Base-by-base conservation (phyloP, 2,329 filamentous ascomycete species). In the Penicillium freii region DNA sequence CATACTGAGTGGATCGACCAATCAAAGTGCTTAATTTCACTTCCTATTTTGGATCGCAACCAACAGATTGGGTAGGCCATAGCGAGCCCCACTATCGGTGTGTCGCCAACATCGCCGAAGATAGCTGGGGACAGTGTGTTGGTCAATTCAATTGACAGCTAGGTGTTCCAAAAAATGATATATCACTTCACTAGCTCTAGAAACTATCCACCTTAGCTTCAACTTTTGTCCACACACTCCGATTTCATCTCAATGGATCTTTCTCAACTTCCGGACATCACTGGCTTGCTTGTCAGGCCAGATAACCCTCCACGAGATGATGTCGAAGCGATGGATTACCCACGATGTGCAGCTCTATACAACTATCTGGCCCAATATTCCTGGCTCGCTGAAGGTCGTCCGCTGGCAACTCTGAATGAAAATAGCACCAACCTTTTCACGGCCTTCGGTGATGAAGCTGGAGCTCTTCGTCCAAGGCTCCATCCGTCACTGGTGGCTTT, bases 321-420 rank as follows among this genome's bases (percentile, higher is more conserved):
- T 60, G 38, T 66, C 13, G 49, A 58, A 46, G 62, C 62, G 3
- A 62, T 72, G 57, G 68, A 71, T 47, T 54, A 69, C 57, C 36
- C 21, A 51, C 65, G 70, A 66, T 72, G 71, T 58, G 68, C 61
- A 19, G 64, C 65, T 59, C 66, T 73, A 29, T 67, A 74, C 54
- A 71, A 74, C 39, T 69, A 71, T 43, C 63, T 74, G 44, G 59
- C 69, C 7, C 59, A 68, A 46, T 66, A 71, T 50, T 54, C 64
- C 54, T 67, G 64, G 61, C 43, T 62, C 39, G 62, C 67, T 34
- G 65, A 70, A 58, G 65, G 67, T 9, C 62, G 60, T 27, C 38
- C 48, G 13, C 38, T 56, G 49, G 63, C 49, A 50, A 54, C 48
- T 61, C 55, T 69, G 49, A 36, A 58, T 57, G 33, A 39, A 21